Conservation (phyloP, 495 filamentous ascomycete species). For the Penicillium odoratum region DNA sequence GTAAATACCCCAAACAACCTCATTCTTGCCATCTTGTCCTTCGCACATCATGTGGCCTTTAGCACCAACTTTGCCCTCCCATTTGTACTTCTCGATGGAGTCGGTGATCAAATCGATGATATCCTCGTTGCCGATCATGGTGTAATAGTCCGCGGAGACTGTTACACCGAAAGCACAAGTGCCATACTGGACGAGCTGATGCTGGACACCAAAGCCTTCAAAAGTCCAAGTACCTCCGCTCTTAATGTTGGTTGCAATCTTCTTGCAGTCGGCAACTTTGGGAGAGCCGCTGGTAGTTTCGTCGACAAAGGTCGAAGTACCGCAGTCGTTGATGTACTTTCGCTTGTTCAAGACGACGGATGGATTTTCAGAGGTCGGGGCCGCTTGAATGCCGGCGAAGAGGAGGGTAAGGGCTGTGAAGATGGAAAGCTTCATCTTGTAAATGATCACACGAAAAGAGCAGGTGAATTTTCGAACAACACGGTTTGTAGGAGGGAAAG, state of each 20-base stretch:
- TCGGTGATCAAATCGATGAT: background rate
- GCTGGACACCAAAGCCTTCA: background rate
- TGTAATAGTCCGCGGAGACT: no score
- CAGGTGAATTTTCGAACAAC: no score
- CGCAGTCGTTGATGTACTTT: background rate
- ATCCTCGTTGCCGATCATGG: background rate
- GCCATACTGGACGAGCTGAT: background rate
- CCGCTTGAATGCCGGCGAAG: no score
- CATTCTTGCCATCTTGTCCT: background rate
- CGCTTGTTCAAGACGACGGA: no score
- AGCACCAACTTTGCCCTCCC: background rate
- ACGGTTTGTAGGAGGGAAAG: no score
- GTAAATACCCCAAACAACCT: background rate
- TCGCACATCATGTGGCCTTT: background rate
- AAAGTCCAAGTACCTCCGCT: background rate
- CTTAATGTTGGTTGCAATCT: background rate
- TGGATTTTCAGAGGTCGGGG: no score
- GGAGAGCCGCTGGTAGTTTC: background rate
- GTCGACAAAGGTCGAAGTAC: background rate
- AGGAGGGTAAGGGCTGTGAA: no score
- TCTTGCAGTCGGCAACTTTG: background rate
- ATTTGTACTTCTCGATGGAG: background rate
- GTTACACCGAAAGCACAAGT: background rate
- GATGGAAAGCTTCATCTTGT: no score
- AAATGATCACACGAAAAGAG: no score